Conservation (phyloP, 495 filamentous ascomycete genomes). For the Hypoxylon fragiforme region DNA sequence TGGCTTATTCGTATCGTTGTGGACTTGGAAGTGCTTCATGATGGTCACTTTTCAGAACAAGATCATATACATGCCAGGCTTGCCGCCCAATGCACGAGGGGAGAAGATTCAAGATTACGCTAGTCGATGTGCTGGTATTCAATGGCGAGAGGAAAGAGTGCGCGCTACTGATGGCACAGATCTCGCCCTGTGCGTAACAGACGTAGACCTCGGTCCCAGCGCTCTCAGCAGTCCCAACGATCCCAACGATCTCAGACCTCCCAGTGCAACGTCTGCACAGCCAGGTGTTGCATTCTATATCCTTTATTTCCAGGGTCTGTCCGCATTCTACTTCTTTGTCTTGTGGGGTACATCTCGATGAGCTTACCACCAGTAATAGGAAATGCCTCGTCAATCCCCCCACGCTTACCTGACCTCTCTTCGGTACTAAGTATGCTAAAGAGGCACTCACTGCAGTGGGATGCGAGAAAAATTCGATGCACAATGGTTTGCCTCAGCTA, state of each 20-base stretch:
- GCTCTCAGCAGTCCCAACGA: not conserved
- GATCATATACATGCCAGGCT: conserved; percentile 78
- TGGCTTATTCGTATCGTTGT: conserved; percentile 67
- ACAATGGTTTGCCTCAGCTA: conserved; percentile 70
- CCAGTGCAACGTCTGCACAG: conserved; percentile 11
- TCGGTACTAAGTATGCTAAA: conserved; percentile 50
- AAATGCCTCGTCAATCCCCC: conserved; percentile 69
- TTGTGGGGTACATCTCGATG: conserved; percentile 16
- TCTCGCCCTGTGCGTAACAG: conserved; percentile 36
- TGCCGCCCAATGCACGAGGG: conserved; percentile 62
- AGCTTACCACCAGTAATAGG: conserved; percentile 46
- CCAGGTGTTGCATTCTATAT: conserved; percentile 45
- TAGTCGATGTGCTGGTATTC: conserved; percentile 57
- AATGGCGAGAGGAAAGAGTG: conserved; percentile 64
- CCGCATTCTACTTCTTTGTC: conserved; percentile 19
- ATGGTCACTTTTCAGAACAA: conserved; percentile 81
- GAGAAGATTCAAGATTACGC: conserved; percentile 66
- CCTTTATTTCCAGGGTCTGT: conserved; percentile 65
- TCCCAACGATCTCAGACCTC: not conserved
- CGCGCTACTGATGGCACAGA: conserved; percentile 61
- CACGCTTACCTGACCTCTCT: conserved; percentile 70
- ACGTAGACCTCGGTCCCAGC: conserved; percentile 25
- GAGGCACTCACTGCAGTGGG: conserved; percentile 32
- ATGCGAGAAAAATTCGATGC: conserved; percentile 40
- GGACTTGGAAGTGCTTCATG: conserved; percentile 81